phyloP scores from a whole-genome alignment of 2,329 filamentous ascomycete species.

The Dissoconium aciculare region DNA sequence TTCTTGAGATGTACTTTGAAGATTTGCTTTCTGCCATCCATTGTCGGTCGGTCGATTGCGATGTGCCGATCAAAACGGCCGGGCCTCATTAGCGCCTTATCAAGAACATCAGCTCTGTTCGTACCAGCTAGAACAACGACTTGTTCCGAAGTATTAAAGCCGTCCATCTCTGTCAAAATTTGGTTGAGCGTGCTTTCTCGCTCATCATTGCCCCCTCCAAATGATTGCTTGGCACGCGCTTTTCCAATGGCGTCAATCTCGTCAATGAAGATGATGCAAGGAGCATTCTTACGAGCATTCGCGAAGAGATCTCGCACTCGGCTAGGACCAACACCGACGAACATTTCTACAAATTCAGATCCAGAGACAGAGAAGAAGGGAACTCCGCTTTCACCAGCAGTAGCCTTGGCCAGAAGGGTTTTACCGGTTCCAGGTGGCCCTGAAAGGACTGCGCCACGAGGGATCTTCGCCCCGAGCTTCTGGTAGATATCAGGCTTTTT shows the following conservation, averaged over 20 bases:
- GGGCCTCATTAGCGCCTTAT: conserved; percentile 90
- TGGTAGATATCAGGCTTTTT: conserved; percentile 88
- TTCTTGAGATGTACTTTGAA: conserved; percentile 90
- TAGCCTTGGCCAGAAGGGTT: conserved; percentile 91
- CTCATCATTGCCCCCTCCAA: conserved; percentile 88
- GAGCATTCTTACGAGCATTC: conserved; percentile 86
- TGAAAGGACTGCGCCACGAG: conserved; percentile 86
- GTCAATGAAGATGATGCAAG: conserved; percentile 98
- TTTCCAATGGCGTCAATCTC: conserved; percentile 97
- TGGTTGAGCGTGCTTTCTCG: conserved; percentile 94
- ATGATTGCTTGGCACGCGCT: conserved; percentile 67
- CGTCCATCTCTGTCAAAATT: conserved; percentile 98
- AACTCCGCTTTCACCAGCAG: conserved; percentile 88
- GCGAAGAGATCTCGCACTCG: conserved; percentile 89
- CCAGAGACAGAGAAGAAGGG: conserved; percentile 98
- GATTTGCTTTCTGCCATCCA: conserved; percentile 92
- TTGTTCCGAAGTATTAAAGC: conserved; percentile 93
- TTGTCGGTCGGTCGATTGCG: conserved; percentile 83
- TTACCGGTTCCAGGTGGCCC: conserved; percentile 98
- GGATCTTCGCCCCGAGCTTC: conserved; percentile 91
- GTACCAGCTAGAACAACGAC: conserved; percentile 94
- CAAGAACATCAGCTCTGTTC: conserved; percentile 85
- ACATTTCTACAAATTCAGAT: conserved; percentile 99
- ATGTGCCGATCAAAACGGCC: conserved; percentile 97
- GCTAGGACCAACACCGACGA: conserved; percentile 93